Percentiles rank a stretch among this genome's conserved stretches.
These are phyloP conservation scores for Blastomyces silverae DNA, from an alignment of 2,329 filamentous ascomycete genomes.

Conservation along the genomic window DNA sequence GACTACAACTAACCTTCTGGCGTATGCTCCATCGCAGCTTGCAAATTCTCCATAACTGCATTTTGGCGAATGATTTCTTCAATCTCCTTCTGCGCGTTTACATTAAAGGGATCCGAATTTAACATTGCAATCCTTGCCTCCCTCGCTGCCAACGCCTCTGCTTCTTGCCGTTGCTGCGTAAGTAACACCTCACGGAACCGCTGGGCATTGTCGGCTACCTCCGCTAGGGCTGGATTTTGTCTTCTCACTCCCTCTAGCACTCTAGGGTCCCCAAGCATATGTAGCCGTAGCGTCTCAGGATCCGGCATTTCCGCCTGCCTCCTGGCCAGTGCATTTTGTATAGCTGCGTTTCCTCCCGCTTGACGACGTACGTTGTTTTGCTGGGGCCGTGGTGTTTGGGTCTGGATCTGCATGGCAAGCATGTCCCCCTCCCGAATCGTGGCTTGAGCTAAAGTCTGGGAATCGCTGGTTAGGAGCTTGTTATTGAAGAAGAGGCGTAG, in stretches of 20 bases:
- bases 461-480: constrained; percentile 66
- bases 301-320: constrained; percentile 44
- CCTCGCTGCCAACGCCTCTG: constrained; percentile 65
- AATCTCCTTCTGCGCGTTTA: constrained; percentile 84
- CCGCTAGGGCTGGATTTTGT: constrained; percentile 68
- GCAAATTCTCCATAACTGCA: constrained; percentile 86
- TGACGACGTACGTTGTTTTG: background rate
- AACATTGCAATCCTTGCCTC: constrained; percentile 75
- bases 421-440: constrained; percentile 84
- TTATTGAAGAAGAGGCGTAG: constrained; percentile 92
- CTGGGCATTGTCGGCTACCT: constrained; percentile 65
- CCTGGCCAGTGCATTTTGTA: constrained; percentile 22
- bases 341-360: background rate
- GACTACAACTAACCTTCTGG: constrained; percentile 67
- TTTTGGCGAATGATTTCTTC: constrained; percentile 97
- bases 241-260: constrained; percentile 64
- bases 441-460: constrained; percentile 73
- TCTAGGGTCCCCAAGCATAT: constrained; percentile 70
- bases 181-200: constrained; percentile 68
- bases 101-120: constrained; percentile 90
- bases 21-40: constrained; percentile 95
- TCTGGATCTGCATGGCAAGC: constrained; percentile 70
- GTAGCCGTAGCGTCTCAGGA: constrained; percentile 73
- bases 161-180: constrained; percentile 62
- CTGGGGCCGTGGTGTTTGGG: constrained; percentile 29